Evolutionary conservation across 2,329 filamentous ascomycete species (phyloP), one percentile per base, ranked within the genome.

Genomic region (Aspergillus sp.): DNA sequence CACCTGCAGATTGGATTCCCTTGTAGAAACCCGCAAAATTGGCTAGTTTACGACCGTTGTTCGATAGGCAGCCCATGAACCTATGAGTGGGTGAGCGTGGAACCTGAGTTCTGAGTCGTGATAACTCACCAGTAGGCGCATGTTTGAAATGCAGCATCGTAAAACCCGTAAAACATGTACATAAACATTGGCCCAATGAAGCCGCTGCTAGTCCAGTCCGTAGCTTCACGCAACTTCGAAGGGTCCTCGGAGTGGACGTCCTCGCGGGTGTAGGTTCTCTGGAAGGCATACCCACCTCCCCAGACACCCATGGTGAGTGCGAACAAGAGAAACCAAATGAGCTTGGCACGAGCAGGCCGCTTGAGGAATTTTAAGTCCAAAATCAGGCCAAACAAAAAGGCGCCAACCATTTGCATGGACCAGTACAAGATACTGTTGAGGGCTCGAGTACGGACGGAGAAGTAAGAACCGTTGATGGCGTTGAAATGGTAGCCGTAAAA

Each of bases 11-110:
- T 75, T 96, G 91, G 63, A 96, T 90, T 51, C 88, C 88, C 79
- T 95, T 95, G 84, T 95, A 95, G 80, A 90, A 93, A 62, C 90
- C 93, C 43, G 91, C 90, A 69, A 93, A 89, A 80, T 97, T 96
- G 78, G 93, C 93, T 27, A 93, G 85, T 75, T 92, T 93, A 74
- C 93, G 91, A 60, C 90, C 86, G 62, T 93, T 96, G 84, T 98
- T 98, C 71, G 90, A 93, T 44, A 97, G 82, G 7, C 93, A 86
- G 51, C 93, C 93, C 89, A 98, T 96, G 79, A 89, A 93, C 88
- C 87, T 89, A 51, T 7, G 24, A 23, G 41, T 3, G 15, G 15
- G 31, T 12, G 35, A 39, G 37, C 14, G 44, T 6, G 23, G 11
- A 14, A 24, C 14, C 15, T n/a, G 12, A 15, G 14, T 9, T 51